Evolutionary conservation across 371 early-diverging fungal species (phyloP).

Genomic region (Sporodiniella umbellata): DNA sequence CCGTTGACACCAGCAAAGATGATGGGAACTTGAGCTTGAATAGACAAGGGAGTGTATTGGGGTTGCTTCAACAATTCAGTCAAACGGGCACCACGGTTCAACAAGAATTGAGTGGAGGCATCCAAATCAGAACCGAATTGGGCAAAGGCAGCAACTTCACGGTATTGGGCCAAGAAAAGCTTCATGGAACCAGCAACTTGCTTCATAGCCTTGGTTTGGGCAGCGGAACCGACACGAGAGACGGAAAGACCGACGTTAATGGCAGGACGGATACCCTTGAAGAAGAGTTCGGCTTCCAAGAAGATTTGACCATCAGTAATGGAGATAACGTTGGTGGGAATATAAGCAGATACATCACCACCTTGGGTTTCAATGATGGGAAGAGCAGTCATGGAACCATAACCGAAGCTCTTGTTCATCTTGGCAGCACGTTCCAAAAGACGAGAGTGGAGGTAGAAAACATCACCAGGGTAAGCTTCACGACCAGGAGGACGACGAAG

Average conservation of each 20-base stretch:
- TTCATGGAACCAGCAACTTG: slow-evolving; percentile 97
- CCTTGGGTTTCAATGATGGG: slow-evolving; percentile 98
- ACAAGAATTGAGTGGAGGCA: slow-evolving; percentile 95
- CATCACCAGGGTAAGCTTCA: slow-evolving; percentile 98
- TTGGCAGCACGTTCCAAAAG: slow-evolving; percentile 96
- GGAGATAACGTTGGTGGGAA: slow-evolving; percentile 98
- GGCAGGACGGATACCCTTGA: slow-evolving; percentile 97
- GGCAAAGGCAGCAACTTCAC: slow-evolving; percentile 98
- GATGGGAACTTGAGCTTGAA: slow-evolving; percentile 92
- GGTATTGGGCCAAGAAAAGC: slow-evolving; percentile 97
- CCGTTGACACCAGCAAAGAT: slow-evolving; percentile 96
- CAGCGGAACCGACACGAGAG: slow-evolving; percentile 97
- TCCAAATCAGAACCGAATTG: slow-evolving; percentile 98
- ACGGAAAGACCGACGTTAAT: slow-evolving; percentile 98
- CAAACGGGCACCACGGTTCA: slow-evolving; percentile 97
- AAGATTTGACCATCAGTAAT: slow-evolving; percentile 91
- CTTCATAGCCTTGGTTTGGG: slow-evolving; percentile 98
- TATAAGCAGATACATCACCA: slow-evolving; percentile 98
- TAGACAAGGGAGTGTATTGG: slow-evolving; percentile 90
- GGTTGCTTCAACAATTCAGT: slow-evolving; percentile 95
- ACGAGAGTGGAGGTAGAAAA: slow-evolving; percentile 97
- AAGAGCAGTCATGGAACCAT: slow-evolving; percentile 93
- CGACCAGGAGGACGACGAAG: slow-evolving; percentile 98
- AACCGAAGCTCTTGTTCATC: slow-evolving; percentile 90
- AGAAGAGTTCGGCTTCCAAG: slow-evolving; percentile 97